Percentiles rank a stretch among this genome's conserved stretches.
These are phyloP conservation scores for Paraphoma chrysanthemicola DNA, from an alignment of 2,329 filamentous ascomycete genomes.

Conservation along the genomic window DNA sequence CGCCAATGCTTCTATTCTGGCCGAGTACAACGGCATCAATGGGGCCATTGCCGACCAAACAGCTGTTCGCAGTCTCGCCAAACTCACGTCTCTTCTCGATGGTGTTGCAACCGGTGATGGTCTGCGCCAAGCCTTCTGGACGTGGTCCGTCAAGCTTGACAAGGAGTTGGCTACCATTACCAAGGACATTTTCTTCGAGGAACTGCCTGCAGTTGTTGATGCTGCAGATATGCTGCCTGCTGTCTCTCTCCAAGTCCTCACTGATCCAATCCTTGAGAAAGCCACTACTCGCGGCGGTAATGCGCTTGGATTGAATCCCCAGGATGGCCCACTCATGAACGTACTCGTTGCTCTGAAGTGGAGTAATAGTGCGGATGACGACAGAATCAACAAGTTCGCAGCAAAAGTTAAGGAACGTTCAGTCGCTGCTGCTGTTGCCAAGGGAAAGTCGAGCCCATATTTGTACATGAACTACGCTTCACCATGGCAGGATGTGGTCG, in stretches of 20 bases:
- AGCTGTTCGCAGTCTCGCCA: constrained; percentile 22
- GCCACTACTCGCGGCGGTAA: constrained; percentile 36
- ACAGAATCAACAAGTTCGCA: constrained; percentile 22
- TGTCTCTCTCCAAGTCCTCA: constrained; percentile 36
- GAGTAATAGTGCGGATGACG: constrained; percentile 30
- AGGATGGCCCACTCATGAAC: constrained; percentile 28
- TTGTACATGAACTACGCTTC: constrained; percentile 59
- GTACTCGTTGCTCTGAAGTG: constrained; percentile 25
- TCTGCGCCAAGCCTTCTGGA: constrained; percentile 36
- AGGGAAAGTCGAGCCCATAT: constrained; percentile 17
- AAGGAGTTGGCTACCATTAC: constrained; percentile 21
- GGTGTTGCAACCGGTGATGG: constrained; percentile 13
- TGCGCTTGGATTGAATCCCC: constrained; percentile 32
- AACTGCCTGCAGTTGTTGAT: constrained; percentile 23
- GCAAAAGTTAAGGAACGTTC: constrained; percentile 20
- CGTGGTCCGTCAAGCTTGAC: constrained; percentile 35
- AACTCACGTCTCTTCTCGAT: constrained; percentile 23
- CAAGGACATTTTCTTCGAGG: constrained; percentile 31
- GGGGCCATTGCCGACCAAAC: constrained; percentile 21
- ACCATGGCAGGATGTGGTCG: constrained; percentile 51
- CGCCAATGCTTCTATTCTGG: constrained; percentile 30
- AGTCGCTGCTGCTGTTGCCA: constrained; percentile 7
- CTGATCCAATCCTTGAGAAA: constrained; percentile 24
- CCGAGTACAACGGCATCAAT: constrained; percentile 33
- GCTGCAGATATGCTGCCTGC: constrained; percentile 24